Evolutionary conservation across 2,329 filamentous ascomycete genomes (phyloP).

Genomic region (Nemania sp.): DNA sequence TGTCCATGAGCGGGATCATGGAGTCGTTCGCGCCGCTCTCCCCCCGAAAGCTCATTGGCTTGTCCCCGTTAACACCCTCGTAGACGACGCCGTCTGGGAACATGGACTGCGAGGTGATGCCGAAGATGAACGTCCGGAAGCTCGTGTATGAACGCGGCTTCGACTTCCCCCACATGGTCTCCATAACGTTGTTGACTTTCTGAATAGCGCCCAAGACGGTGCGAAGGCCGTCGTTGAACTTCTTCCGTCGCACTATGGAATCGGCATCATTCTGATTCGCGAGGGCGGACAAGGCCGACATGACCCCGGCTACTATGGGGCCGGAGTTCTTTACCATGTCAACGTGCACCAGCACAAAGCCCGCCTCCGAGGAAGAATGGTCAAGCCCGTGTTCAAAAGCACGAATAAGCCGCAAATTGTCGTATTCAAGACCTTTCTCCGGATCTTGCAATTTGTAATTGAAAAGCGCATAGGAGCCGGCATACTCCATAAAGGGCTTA

Average conservation of each 20-base stretch:
- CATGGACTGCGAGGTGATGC: constrained; percentile 91
- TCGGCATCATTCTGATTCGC: constrained; percentile 42
- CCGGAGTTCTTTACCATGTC: constrained; percentile 93
- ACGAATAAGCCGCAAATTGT: constrained; percentile 80
- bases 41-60: constrained; percentile 82
- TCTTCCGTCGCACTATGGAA: constrained; percentile 48
- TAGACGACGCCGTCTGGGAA: constrained; percentile 92
- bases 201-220: constrained; percentile 66
- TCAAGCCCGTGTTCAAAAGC: constrained; percentile 91
- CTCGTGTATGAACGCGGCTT: constrained; percentile 82
- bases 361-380: constrained; percentile 84
- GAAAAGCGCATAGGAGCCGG: constrained; percentile 69
- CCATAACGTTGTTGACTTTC: constrained; percentile 80
- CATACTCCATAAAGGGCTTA: constrained; percentile 91
- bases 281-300: constrained; percentile 61
- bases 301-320: constrained; percentile 72
- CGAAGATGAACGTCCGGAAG: constrained; percentile 97
- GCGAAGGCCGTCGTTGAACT: constrained; percentile 67
- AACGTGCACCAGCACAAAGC: constrained; percentile 93
- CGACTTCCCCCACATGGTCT: constrained; percentile 89
- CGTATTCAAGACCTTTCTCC: constrained; percentile 60
- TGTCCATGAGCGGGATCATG: constrained; percentile 90
- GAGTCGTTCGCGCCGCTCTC: constrained; percentile 94
- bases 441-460: constrained; percentile 68
- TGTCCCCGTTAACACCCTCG: constrained; percentile 72